phyloP scores from a whole-genome alignment of 2,329 filamentous ascomycete genomes.

The Chaetomium olivaceum region DNA sequence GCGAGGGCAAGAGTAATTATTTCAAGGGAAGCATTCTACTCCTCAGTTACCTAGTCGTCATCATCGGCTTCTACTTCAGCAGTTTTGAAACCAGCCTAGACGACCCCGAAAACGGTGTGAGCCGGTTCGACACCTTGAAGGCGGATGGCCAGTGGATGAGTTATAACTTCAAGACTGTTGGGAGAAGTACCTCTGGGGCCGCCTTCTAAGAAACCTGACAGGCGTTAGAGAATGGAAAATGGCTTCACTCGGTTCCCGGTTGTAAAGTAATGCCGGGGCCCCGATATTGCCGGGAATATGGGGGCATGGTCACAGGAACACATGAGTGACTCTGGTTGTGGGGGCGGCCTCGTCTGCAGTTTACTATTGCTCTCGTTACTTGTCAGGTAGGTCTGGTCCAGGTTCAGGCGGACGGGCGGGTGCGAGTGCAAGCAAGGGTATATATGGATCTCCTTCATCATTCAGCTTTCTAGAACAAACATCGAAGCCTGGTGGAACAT shows the following conservation, averaged over 20 bases:
- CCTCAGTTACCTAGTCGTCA: slow-evolving; percentile 87
- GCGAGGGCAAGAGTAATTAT: slow-evolving; percentile 99
- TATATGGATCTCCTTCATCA: background rate
- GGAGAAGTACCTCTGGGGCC: slow-evolving; percentile 45
- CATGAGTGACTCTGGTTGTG: background rate
- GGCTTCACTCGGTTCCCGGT: background rate
- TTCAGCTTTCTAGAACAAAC: background rate
- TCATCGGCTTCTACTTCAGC: slow-evolving; percentile 89
- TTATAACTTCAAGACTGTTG: slow-evolving; percentile 53
- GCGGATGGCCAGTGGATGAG: slow-evolving; percentile 51
- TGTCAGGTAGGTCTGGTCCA: background rate
- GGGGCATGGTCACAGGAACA: background rate
- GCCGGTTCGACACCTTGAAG: slow-evolving; percentile 57
- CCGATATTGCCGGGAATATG: background rate
- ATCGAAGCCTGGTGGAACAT: background rate
- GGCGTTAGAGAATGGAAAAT: background rate
- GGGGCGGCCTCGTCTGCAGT: background rate
- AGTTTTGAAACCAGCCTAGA: slow-evolving; percentile 48
- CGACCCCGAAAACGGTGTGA: slow-evolving; percentile 42
- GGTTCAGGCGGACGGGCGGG: background rate
- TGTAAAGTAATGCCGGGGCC: background rate
- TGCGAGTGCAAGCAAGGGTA: background rate
- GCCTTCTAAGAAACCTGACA: slow-evolving; percentile 34
- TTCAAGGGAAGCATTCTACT: slow-evolving; percentile 98
- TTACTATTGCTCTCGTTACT: background rate